Evolutionary conservation across 805 yeast species (phyloP), one percentile per base, ranked within the genome.

Genomic region (Metschnikowia similis): DNA sequence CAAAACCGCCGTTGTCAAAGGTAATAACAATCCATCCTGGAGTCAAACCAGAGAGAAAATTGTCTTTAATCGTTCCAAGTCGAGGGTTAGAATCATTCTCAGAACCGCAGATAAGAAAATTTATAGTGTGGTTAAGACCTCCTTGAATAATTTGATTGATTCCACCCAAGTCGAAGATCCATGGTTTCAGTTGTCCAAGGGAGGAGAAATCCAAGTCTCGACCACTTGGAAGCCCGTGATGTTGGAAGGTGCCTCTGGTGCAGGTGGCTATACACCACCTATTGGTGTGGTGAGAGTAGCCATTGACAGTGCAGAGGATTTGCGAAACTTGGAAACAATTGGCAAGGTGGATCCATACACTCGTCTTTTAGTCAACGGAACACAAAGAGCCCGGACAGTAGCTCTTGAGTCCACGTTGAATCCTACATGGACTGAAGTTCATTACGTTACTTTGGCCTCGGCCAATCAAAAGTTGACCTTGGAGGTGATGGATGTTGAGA

Each of bases 271-370:
- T 70, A 82, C 89, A n/a, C 89, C 89, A 50, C 99, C 99, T 45
- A 85, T 92, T 64, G 99, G 99, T 64, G 92, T 87, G 32, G 77
- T 91, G 6, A 83, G 97, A 62, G 75, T 94, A 29, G 74, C 79
- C 51, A 67, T 94, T 52, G 80, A 79, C 56, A 79, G 77, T 53
- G 97, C 95, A 39, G 80, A 77, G 49, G 85, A 82, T 53, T 78
- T 94, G 61, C 80, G 86, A 52, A 92, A 94, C 67, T 76, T 91
- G 68, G 97, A 92, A 66, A 85, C 81, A 48, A 76, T 94, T 52
- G 98, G 98, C 52, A 88, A 83, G 60, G 82, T 90, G 63, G 98
- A 94, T 68, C 99, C 99, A 40, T 94, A 92, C 63, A 82, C 83
- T 7, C 82, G 96, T 61, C 73, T 92, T 13, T 69, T 89, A 62